Evolutionary conservation across 345 rosid genomes (phyloP).

Genomic region (Aurinia saxatilis): DNA sequence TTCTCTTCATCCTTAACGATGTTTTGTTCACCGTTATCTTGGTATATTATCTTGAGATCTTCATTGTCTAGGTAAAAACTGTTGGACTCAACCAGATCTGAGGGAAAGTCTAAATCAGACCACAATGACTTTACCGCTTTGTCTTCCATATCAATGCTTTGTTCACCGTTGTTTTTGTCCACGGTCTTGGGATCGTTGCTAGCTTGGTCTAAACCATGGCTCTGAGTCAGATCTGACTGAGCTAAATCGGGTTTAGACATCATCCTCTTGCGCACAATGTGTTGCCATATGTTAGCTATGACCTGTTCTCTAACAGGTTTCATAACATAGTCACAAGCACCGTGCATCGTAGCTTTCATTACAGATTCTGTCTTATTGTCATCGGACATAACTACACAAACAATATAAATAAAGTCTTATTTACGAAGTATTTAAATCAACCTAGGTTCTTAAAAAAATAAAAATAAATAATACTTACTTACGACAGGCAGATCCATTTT

Average conservation of each 20-base stretch:
- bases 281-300: slow-evolving; percentile 20
- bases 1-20: background rate
- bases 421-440: too few relatives aligned
- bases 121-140: background rate
- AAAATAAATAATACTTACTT: too few relatives aligned
- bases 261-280: slow-evolving; percentile 16
- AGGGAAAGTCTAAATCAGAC: background rate
- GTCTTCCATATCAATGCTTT: background rate
- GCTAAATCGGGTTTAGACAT: background rate
- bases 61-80: background rate
- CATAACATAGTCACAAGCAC: slow-evolving; percentile 13
- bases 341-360: slow-evolving; percentile 5
- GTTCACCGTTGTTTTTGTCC: background rate
- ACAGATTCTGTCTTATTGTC: background rate
- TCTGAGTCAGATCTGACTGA: background rate
- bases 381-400: slow-evolving; percentile 16
- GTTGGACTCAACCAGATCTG: background rate
- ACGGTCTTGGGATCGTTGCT: background rate
- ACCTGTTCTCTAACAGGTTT: slow-evolving; percentile 5
- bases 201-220: background rate
- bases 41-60: background rate
- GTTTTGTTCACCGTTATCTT: background rate
- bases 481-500: slow-evolving; percentile 10
- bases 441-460: too few relatives aligned
- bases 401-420: too few relatives aligned